These are phyloP conservation scores for Colletotrichum godetiae DNA, from an alignment of 2,329 filamentous ascomycete genomes.

Conservation along the genomic window DNA sequence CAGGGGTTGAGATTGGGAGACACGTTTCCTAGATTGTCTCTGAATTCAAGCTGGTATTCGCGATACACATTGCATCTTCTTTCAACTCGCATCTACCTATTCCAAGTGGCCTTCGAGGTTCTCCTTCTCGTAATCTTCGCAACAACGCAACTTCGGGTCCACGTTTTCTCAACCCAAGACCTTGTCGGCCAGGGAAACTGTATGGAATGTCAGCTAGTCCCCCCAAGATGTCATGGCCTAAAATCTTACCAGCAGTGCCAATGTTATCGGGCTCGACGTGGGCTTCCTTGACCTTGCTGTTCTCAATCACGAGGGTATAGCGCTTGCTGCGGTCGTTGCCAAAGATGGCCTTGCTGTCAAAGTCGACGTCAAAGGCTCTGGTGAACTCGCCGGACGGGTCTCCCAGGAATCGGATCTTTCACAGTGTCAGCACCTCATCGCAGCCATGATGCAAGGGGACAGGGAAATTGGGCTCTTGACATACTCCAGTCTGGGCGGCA, in stretches of 20 bases:
- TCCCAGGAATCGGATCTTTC: conserved; percentile 88
- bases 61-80: background rate
- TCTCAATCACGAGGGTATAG: conserved; percentile 84
- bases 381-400: conserved; percentile 86
- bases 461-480: conserved; percentile 45
- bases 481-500: conserved; percentile 77
- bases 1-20: background rate
- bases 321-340: conserved; percentile 87
- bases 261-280: conserved; percentile 92
- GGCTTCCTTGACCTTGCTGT: conserved; percentile 85
- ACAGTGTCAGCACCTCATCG: conserved; percentile 5
- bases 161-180: conserved; percentile 51
- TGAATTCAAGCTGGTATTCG: background rate
- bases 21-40: background rate
- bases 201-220: background rate
- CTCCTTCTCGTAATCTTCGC: background rate
- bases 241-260: conserved; percentile 75
- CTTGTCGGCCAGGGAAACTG: conserved; percentile 64
- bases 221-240: conserved; percentile 4
- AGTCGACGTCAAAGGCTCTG: conserved; percentile 83
- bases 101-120: background rate
- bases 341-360: conserved; percentile 83
- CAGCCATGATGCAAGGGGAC: background rate
- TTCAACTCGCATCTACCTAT: background rate
- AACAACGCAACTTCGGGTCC: background rate